phyloP scores from a whole-genome alignment of 495 filamentous ascomycete genomes.

The Xylaria flabelliformis region DNA sequence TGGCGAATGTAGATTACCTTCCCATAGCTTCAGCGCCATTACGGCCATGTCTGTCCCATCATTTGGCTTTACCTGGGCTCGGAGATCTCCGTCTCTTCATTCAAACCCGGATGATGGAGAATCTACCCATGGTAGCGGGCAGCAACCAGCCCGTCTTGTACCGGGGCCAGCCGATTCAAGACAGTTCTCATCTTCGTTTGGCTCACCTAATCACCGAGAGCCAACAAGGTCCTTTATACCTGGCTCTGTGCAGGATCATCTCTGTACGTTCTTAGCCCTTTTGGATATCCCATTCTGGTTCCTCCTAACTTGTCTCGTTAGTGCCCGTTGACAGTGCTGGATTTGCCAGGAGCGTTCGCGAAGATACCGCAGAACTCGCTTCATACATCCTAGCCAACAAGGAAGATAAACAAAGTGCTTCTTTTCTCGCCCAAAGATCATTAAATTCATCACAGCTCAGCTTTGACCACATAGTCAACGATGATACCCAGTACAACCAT shows the following conservation, averaged over 20 bases:
- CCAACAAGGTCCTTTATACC: conserved; percentile 82
- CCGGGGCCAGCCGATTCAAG: conserved; percentile 36
- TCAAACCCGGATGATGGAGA: conserved; percentile 41
- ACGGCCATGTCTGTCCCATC: conserved; percentile 45
- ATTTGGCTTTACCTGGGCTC: conserved; percentile 49
- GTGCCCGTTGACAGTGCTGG: conserved; percentile 68
- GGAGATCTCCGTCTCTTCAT: conserved; percentile 43
- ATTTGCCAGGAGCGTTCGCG: conserved; percentile 79
- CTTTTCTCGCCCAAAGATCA: conserved; percentile 48
- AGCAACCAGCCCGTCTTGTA: conserved; percentile 30
- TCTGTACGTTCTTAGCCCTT: conserved; percentile 55
- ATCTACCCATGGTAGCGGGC: conserved; percentile 31
- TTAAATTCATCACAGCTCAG: conserved; percentile 43
- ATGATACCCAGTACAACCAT: conserved; percentile 15
- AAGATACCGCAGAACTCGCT: conserved; percentile 90
- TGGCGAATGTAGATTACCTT: conserved; percentile 6
- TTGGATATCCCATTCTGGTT: neutral
- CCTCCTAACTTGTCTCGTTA: conserved; percentile 36
- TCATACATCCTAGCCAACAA: conserved; percentile 79
- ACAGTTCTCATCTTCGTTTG: conserved; percentile 48
- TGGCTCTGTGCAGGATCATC: conserved; percentile 67
- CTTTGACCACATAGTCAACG: conserved; percentile 34
- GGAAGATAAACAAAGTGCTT: conserved; percentile 46
- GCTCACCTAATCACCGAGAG: conserved; percentile 60
- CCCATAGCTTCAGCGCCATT: neutral